Base-by-base conservation (phyloP, 768 basidiomycete species). In the Hydnomerulius pinastri region DNA sequence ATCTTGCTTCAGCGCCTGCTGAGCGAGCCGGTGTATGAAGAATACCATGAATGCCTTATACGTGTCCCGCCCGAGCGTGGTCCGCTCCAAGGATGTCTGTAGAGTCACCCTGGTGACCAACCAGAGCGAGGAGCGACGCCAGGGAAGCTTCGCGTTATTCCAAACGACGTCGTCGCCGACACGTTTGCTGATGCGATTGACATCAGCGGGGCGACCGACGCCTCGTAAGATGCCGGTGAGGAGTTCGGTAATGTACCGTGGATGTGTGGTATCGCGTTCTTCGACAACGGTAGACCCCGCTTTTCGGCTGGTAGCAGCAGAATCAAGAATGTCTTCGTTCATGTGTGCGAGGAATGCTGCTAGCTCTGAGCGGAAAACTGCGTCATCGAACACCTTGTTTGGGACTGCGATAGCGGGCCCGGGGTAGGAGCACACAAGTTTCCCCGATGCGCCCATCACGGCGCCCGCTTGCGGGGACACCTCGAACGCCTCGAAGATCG, bases 21-120 rank as follows among this genome's bases (percentile, higher is more conserved):
- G 28, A 2, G 74, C 54, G 3, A 67, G 48, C 20, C 54, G 32
- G 5, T 69, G 55, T 29, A 74, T 57, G 43, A 79, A 62, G 41
- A 70, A 79, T 2, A 74, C 35, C 57, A 80, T 73, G 60, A 82
- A 82, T 2, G 29, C 9, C 46, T 83, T 82, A 64, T 83, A 83
- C 0, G 61, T 56, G 11, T 33, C 36, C 12, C 37, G 4, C 2
- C 56, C 60, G 3, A 45, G 37, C 32, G 46, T n/a, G 18, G 44
- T 46, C 12, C 28, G 46, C 12, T 50, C 50, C 6, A 73, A 33
- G 0, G 73, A 50, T 1, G 68, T 70, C 37, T 75, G 73, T 13
- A 75, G 28, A 1, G 51, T 50, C 2, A 74, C 63, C 28, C 67
- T 63, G 17, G 72, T 50, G n/a, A 70, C 39, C 9, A 73, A 60